Evolutionary conservation across 23 red algal species (phyloP), one percentile per base, ranked within the genome.

Genomic region (Agarophyton chilense): DNA sequence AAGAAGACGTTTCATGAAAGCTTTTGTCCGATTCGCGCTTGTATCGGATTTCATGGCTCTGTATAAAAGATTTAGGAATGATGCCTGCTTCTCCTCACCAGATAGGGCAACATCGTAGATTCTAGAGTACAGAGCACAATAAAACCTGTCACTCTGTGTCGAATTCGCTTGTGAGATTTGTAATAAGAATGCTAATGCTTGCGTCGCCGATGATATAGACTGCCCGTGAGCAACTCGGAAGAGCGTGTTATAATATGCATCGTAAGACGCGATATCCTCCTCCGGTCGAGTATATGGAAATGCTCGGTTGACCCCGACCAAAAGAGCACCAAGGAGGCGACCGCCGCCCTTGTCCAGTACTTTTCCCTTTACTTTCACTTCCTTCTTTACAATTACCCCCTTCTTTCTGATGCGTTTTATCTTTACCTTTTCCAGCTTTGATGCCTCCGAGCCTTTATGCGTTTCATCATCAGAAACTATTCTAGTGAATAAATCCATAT

Each of bases 1-100:
- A 52, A 98, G 81, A 45, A 98, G 47, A 10, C 96, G 85, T 76
- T 98, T 98, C 49, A 79, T 68, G 51, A 95, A 83, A 16, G 96
- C 96, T 32, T 89, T 68, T 14, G 95, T 38, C 0, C 96, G 92
- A 28, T 81, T 70, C 22, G 90, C 26, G 56, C 77, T 81, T 24
- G 83, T 81, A 56, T 96, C 94, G 33, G 61, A 55, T 51, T 83
- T 74, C 89, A 96, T 90, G 26, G 82, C 78, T 52, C 34, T 79
- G 77, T 77, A 75, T 41, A 92, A 40, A 25, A 96, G 70, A 53
- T 89, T 86, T 24, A 94, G 19, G 87, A 92, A 96, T 10, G 64
- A 43, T 18, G 94, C 94, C 38, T 92, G 83, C 34, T 77, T 70
- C 11, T 52, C 42, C 51, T 82, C 82, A 35, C 52, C 62, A 9